phyloP scores from a whole-genome alignment of 2,329 filamentous ascomycete genomes.

The Phaeosphaeriaceae sp. region DNA sequence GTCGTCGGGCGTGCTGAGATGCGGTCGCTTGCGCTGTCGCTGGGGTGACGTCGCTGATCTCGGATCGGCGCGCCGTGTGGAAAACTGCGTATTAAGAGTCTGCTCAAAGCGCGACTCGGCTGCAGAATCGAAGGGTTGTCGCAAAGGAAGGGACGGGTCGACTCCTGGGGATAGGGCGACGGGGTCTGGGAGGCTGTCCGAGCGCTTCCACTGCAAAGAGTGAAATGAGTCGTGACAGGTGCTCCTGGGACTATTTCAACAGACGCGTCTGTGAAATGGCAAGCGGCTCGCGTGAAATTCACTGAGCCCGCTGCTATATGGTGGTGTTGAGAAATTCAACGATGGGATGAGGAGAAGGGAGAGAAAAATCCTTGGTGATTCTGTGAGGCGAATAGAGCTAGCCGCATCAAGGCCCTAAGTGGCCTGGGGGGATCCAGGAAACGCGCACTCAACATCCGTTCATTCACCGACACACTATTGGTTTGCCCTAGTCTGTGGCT shows the following conservation, averaged over 20 bases:
- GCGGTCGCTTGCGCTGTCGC: conserved; percentile 24
- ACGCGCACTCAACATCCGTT: conserved; percentile 1
- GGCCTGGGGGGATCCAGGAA: conserved; percentile 6
- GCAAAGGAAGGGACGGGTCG: conserved; percentile 31
- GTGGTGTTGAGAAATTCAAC: conserved; percentile 38
- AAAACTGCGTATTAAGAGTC: conserved; percentile 34
- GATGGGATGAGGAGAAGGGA: conserved; percentile 37
- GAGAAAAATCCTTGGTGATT: conserved; percentile 22
- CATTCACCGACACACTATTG: conserved; percentile 4
- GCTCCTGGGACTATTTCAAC: conserved; percentile 46
- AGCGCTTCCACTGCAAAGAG: conserved; percentile 40
- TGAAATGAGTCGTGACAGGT: conserved; percentile 42
- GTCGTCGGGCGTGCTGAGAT: conserved; percentile 16
- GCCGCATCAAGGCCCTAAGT: conserved; percentile 7
- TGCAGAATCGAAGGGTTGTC: conserved; percentile 24
- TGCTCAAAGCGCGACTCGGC: conserved; percentile 33
- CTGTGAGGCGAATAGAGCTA: conserved; percentile 31
- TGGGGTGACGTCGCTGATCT: conserved; percentile 35
- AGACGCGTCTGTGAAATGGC: conserved; percentile 49
- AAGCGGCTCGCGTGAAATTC: conserved; percentile 43
- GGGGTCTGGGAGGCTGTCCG: conserved; percentile 39
- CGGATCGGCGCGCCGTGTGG: conserved; percentile 35
- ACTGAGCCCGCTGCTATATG: conserved; percentile 42
- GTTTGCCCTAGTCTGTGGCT: conserved; percentile 6
- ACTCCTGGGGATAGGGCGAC: conserved; percentile 41